Evolutionary conservation across 129 eudicot species (phyloP).

Genomic region (Daucus carota): DH1_v3.0 NC_030381.2:2619501-2620000

Average conservation of each 20-base stretch:
- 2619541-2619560: slow-evolving; percentile 19
- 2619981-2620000: slow-evolving; percentile 70
- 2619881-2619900: slow-evolving; percentile 68
- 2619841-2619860: slow-evolving; percentile 87
- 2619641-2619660: slow-evolving; percentile 61
- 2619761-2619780: slow-evolving; percentile 77
- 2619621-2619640: slow-evolving; percentile 64
- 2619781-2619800: slow-evolving; percentile 83
- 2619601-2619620: slow-evolving; percentile 45
- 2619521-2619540: slow-evolving; percentile 4
- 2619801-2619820: slow-evolving; percentile 68
- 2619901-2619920: slow-evolving; percentile 38
- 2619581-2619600: slow-evolving; percentile 61
- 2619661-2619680: slow-evolving; percentile 87
- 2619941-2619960: slow-evolving; percentile 76
- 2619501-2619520: not conserved
- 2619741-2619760: slow-evolving; percentile 68
- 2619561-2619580: slow-evolving; percentile 57
- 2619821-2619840: slow-evolving; percentile 94
- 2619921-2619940: slow-evolving; percentile 53
- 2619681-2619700: slow-evolving; percentile 22
- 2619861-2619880: slow-evolving; percentile 81
- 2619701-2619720: slow-evolving; percentile 1
- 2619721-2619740: slow-evolving; percentile 57
- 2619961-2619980: slow-evolving; percentile 78